Evolutionary conservation across 202 grass and related monocot species (phyloP).

Genomic region (Cymbopogon flexuosus): DNA sequence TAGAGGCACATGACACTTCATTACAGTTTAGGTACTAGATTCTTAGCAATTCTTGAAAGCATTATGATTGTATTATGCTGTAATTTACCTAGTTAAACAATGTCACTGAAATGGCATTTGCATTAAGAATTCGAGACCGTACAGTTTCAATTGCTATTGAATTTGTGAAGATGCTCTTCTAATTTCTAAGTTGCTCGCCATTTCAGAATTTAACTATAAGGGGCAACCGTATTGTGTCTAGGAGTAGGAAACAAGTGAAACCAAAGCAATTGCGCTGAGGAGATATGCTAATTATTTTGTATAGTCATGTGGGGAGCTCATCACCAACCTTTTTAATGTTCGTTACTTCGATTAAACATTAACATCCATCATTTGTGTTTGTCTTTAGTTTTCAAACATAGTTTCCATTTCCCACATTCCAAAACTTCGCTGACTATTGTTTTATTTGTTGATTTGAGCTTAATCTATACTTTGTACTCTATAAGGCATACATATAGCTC

Average conservation of each 20-base stretch:
- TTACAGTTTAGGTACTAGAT: neutral
- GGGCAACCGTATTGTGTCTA: neutral
- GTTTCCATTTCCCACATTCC: neutral
- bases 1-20: neutral
- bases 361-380: neutral
- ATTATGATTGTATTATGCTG: neutral
- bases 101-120: neutral
- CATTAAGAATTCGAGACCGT: neutral
- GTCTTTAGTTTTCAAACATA: neutral
- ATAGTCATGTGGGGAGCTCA: neutral
- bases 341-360: neutral
- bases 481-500: constrained; percentile 9
- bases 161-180: neutral
- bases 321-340: neutral
- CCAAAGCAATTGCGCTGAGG: neutral
- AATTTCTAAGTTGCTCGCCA: neutral
- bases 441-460: neutral
- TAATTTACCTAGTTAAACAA: neutral
- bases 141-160: neutral
- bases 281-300: neutral
- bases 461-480: neutral
- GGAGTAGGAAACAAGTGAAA: neutral
- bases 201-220: neutral
- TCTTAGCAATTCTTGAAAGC: neutral
- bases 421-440: neutral